Evolutionary conservation across 2,329 filamentous ascomycete genomes (phyloP), one percentile per base, ranked within the genome.

Genomic region (Pleochaeta shiraiana): DNA sequence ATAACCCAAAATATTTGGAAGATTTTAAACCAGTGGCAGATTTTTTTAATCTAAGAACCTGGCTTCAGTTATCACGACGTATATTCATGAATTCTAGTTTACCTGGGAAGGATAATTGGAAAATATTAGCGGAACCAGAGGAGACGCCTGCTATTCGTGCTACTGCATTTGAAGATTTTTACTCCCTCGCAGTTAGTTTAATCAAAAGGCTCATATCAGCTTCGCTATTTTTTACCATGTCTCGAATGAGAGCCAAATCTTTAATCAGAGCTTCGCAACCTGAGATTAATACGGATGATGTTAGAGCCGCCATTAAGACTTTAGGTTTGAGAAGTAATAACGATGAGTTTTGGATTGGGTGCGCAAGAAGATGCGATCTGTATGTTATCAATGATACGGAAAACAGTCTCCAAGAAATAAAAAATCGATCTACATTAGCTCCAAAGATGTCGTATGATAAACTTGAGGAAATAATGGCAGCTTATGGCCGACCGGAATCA

Each of bases 111-210:
- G 79, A 82, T 64, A 90, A 88, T 71, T 95, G 88, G 88, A 77
- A 76, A 37, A 77, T 76, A 45, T 69, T 87, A 7, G 78, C 79
- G 24, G 78, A 80, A n/a, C 55, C 63, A 31, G 72, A 73, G 63
- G 78, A 81, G 65, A 77, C 77, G 2, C 90, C 90, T 0, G 83
- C 86, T 0, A 81, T 95, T 26, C 84, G 86, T 68, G 81, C 84
- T 6, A 90, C 88, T 1, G 84, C 87, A 0, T 79, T 95, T n/a
- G 79, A 82, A 4, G 88, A 93, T 69, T 85, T 95, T 55, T 79
- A 90, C 70, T 81, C 81, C 9, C 74, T 95, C 1, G 77, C 81
- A 0, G 72, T 87, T 0, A 86, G 81, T 64, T 68, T 93, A 16
- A 91, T 87, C 0, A 82, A 81, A 65, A 80, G 87, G 14, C 74